Conservation (phyloP, 805 yeast genomes). For the Schwanniomyces yamadae region DNA sequence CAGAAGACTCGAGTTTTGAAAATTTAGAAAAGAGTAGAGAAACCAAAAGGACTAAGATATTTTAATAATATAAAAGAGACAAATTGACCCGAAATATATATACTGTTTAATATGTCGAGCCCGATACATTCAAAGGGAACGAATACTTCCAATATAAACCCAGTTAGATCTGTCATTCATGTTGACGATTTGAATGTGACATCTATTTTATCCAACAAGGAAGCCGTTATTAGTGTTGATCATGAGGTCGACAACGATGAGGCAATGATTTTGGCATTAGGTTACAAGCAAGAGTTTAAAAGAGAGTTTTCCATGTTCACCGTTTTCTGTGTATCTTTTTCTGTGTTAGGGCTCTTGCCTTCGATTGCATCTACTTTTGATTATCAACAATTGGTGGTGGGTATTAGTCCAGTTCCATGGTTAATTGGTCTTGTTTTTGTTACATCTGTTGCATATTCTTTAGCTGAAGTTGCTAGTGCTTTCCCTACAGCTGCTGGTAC, state of each 20-base stretch:
- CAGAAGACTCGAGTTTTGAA: no score
- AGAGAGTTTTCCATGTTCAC: constrained; percentile 59
- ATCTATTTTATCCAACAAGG: constrained; percentile 39
- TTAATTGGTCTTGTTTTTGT: constrained; percentile 55
- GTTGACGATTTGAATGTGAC: constrained; percentile 38
- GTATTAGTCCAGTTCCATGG: constrained; percentile 63
- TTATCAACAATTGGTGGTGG: constrained; percentile 60
- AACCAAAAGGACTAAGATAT: no score
- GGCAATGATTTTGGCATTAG: constrained; percentile 55
- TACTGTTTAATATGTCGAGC: no score
- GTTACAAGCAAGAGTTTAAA: constrained; percentile 62
- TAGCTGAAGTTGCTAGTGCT: constrained; percentile 66
- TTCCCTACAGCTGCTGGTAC: constrained; percentile 70
- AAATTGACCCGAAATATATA: no score
- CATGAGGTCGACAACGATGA: constrained; percentile 50
- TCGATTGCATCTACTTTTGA: constrained; percentile 63
- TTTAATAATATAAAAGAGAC: no score
- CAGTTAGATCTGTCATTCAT: constrained; percentile 23
- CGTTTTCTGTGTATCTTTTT: constrained; percentile 60
- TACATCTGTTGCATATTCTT: constrained; percentile 54
- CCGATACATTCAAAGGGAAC: no score
- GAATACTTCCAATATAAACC: no score
- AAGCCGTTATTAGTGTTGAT: constrained; percentile 43
- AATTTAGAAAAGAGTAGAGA: no score
- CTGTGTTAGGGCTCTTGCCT: constrained; percentile 63